These are phyloP conservation scores for Agaricales sp. DNA, from an alignment of 1,284 basidiomycete species.

Conservation along the genomic window DNA sequence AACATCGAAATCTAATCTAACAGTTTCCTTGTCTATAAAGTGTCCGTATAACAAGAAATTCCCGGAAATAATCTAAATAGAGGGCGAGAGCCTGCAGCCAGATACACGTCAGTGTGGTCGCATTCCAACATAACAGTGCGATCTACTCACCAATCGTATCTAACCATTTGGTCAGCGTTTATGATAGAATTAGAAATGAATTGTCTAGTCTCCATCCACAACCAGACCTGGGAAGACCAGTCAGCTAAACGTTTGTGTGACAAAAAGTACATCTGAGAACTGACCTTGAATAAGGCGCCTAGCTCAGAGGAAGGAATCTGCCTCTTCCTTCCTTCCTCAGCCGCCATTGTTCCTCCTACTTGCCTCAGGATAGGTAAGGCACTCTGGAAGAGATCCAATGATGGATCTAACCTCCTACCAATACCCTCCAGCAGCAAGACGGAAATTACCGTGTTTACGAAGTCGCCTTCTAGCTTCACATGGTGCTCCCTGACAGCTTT, in stretches of 20 bases:
- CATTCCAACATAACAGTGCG: no score
- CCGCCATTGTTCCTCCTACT: slow-evolving; percentile 82
- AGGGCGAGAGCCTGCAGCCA: background rate
- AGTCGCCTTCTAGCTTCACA: slow-evolving; percentile 98
- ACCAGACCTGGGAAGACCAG: slow-evolving; percentile 57
- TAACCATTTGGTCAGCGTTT: slow-evolving; percentile 70
- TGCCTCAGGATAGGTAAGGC: slow-evolving; percentile 86
- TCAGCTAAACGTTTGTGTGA: slow-evolving; percentile 2
- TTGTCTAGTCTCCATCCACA: slow-evolving; percentile 83
- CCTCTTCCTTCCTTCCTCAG: slow-evolving; percentile 53
- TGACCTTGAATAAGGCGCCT: slow-evolving; percentile 77
- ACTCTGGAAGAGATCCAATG: slow-evolving; percentile 88
- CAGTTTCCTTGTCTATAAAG: no score
- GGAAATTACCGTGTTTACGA: slow-evolving; percentile 95
- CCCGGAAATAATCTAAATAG: background rate
- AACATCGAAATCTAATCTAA: no score
- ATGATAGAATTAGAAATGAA: slow-evolving; percentile 71
- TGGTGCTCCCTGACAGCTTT: slow-evolving; percentile 87
- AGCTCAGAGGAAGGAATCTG: slow-evolving; percentile 51
- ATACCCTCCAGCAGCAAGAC: slow-evolving; percentile 94
- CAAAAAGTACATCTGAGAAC: slow-evolving; percentile 11
- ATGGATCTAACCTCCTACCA: slow-evolving; percentile 87
- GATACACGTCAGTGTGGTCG: no score
- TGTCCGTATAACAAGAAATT: no score
- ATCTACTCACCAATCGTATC: slow-evolving; percentile 66